phyloP scores from a whole-genome alignment of 768 basidiomycete genomes.

The Leccinum aurantiacum region DNA sequence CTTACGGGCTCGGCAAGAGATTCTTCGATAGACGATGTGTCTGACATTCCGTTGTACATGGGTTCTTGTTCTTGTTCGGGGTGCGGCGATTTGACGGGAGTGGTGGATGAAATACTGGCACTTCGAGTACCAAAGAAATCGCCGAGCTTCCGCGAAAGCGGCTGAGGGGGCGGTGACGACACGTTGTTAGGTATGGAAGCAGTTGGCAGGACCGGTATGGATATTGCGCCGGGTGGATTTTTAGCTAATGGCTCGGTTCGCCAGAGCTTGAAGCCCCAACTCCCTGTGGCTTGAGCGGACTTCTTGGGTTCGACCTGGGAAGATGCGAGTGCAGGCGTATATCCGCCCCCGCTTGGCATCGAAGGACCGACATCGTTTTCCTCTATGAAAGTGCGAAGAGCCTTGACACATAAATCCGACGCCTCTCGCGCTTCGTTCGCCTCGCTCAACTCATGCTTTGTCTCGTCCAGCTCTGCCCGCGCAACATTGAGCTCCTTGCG shows the following conservation, averaged over 20 bases:
- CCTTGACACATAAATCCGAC: slow-evolving; percentile 80
- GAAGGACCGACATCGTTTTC: slow-evolving; percentile 62
- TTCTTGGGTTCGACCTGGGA: slow-evolving; percentile 36
- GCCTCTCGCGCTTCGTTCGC: slow-evolving; percentile 84
- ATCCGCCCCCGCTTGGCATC: slow-evolving; percentile 15
- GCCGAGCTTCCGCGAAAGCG: slow-evolving; percentile 65
- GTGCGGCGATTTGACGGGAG: slow-evolving; percentile 25
- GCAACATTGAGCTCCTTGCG: slow-evolving; percentile 57
- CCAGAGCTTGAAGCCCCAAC: slow-evolving; percentile 78
- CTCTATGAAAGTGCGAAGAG: slow-evolving; percentile 78
- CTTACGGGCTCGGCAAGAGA: slow-evolving; percentile 36
- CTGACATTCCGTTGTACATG: slow-evolving; percentile 31
- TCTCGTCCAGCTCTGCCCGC: slow-evolving; percentile 60
- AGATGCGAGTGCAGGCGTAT: slow-evolving; percentile 15
- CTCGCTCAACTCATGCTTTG: slow-evolving; percentile 69
- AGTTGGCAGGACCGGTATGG: slow-evolving; percentile 26
- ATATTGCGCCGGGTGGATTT: slow-evolving; percentile 27
- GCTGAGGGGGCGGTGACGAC: slow-evolving; percentile 37
- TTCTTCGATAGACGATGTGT: slow-evolving; percentile 38
- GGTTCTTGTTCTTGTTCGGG: slow-evolving; percentile 29
- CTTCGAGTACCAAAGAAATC: slow-evolving; percentile 64
- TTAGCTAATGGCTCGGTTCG: slow-evolving; percentile 40
- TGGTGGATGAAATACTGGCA: slow-evolving; percentile 49
- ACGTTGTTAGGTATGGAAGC: slow-evolving; percentile 20
- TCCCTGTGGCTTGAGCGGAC: slow-evolving; percentile 32